Percentiles rank a stretch among this genome's conserved stretches.
These are phyloP conservation scores for Bothriochloa decipiens DNA, from an alignment of 176 grass and related monocot species.

Conservation along the genomic window DNA sequence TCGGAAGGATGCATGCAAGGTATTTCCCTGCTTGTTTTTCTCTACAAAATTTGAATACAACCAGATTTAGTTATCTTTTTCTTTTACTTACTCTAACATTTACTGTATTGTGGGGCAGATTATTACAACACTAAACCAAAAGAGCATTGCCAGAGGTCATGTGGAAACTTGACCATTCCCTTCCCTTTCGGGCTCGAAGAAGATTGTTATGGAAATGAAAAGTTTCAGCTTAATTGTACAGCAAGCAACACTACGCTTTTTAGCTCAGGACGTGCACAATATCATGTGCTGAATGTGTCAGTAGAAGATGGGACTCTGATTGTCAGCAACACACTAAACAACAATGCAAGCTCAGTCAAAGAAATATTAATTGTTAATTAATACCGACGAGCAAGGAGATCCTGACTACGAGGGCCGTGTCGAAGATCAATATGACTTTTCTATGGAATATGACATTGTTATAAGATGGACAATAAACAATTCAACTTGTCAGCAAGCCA, in stretches of 20 bases:
- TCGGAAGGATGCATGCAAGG: background rate
- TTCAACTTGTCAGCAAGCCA: too few relatives aligned
- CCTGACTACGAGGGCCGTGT: too few relatives aligned
- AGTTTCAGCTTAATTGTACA: too few relatives aligned
- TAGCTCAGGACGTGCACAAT: rapidly evolving
- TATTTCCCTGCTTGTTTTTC: background rate
- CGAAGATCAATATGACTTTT: background rate
- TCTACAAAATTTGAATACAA: background rate
- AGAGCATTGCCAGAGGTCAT: background rate
- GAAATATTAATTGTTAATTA: too few relatives aligned
- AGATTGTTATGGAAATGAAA: too few relatives aligned
- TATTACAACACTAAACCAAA: background rate
- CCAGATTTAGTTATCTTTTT: too few relatives aligned
- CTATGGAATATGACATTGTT: background rate
- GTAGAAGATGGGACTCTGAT: conserved; percentile 27
- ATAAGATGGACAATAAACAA: too few relatives aligned
- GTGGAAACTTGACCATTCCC: conserved; percentile 26
- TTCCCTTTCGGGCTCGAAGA: conserved; percentile 41
- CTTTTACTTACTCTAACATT: too few relatives aligned
- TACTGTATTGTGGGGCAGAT: background rate
- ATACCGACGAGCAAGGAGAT: too few relatives aligned
- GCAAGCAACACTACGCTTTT: too few relatives aligned
- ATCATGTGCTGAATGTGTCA: background rate
- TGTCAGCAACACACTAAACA: background rate
- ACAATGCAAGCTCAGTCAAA: background rate